Conservation (phyloP, 2,329 filamentous ascomycete species). For the Ceratocystis cubensis region DNA sequence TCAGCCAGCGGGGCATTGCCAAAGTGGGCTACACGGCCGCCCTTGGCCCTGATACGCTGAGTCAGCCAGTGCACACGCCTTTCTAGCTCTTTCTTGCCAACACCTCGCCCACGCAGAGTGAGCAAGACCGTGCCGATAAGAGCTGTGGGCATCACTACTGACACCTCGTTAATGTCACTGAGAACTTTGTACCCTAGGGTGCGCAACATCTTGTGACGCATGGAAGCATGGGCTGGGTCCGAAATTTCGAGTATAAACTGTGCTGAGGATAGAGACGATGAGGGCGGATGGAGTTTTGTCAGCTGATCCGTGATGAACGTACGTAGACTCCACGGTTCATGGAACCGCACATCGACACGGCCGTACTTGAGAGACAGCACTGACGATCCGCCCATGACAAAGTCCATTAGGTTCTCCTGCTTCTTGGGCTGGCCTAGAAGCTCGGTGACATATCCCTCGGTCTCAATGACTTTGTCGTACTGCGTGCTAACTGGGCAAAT, state of each 20-base stretch:
- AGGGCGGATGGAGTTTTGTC: constrained; percentile 24
- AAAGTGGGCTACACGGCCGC: constrained; percentile 88
- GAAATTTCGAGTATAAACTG: constrained; percentile 26
- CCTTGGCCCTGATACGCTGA: constrained; percentile 67
- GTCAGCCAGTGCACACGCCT: constrained; percentile 85
- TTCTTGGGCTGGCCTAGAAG: constrained; percentile 87
- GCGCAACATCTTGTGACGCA: constrained; percentile 61
- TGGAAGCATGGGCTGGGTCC: constrained; percentile 35
- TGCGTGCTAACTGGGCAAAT: constrained; percentile 95
- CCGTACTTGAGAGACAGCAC: constrained; percentile 81
- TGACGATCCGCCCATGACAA: constrained; percentile 72
- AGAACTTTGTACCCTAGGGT: constrained; percentile 87
- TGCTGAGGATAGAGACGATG: constrained; percentile 35
- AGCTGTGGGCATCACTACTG: constrained; percentile 95
- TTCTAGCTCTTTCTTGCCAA: constrained; percentile 74
- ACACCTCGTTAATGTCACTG: constrained; percentile 87
- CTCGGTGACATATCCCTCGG: constrained; percentile 91
- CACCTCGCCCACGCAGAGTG: constrained; percentile 80
- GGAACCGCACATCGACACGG: constrained; percentile 87
- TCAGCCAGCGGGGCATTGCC: constrained; percentile 64
- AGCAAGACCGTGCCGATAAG: constrained; percentile 87
- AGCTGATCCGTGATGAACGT: constrained; percentile 71
- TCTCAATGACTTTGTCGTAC: constrained; percentile 98
- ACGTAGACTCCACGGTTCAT: constrained; percentile 86
- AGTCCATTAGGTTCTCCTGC: constrained; percentile 84